A percentile compares a stretch with the other conserved stretches of the same genome.
Evolutionary conservation across 2,329 filamentous ascomycete species (phyloP).

Genomic region (Rhynchosporium secalis): DNA sequence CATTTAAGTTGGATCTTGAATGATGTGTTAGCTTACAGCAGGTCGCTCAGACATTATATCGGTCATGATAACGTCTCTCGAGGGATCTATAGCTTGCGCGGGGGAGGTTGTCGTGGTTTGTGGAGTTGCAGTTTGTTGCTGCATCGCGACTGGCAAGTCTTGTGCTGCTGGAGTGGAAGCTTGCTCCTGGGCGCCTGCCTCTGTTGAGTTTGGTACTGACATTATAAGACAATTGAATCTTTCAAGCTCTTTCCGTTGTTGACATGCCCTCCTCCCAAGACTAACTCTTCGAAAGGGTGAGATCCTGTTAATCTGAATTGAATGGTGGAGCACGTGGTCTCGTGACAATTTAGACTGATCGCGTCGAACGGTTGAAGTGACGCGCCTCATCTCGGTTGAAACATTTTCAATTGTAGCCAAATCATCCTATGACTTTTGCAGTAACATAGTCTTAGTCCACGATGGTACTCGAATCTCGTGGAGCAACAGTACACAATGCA

Average conservation of each 20-base stretch:
- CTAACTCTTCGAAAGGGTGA: not conserved
- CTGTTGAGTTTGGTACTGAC: constrained; percentile 1
- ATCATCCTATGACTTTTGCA: not conserved
- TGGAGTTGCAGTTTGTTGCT: constrained; percentile 30
- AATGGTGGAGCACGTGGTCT: constrained; percentile 7
- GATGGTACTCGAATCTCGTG: constrained; percentile 30
- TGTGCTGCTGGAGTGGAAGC: constrained; percentile 31
- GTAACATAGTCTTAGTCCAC: not conserved
- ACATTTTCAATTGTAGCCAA: not conserved
- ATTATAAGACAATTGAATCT: not conserved
- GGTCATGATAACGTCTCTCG: constrained; percentile 36
- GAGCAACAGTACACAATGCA: constrained; percentile 25
- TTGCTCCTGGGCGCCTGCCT: constrained; percentile 20
- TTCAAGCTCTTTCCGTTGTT: not conserved
- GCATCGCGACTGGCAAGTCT: constrained; percentile 35
- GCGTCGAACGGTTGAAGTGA: not conserved
- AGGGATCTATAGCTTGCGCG: constrained; percentile 22
- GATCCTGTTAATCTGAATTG: not conserved
- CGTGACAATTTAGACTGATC: not conserved
- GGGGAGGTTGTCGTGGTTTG: constrained; percentile 20
- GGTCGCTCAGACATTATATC: constrained; percentile 32
- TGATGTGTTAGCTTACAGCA: constrained; percentile 25
- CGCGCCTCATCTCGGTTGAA: not conserved
- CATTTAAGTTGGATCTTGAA: not conserved
- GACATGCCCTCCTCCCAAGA: not conserved